Base-by-base conservation (phyloP, 2,329 filamentous ascomycete species). In the Leptographium lundbergii region DNA sequence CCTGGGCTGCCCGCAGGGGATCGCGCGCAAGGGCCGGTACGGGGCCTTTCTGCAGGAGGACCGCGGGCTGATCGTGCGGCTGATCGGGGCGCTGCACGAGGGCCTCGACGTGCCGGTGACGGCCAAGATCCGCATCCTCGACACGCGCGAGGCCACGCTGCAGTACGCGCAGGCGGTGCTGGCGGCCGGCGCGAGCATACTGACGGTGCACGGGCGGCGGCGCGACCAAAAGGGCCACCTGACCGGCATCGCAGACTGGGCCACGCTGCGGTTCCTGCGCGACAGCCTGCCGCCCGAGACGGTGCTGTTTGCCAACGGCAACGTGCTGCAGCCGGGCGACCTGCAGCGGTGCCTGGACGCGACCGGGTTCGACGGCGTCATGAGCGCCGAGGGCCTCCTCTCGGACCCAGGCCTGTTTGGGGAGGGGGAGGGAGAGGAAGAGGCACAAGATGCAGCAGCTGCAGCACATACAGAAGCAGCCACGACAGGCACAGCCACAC, bases 231-330 rank as follows among this genome's bases (percentile, higher is more conserved):
- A 99, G 74, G 92, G 94, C 0, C 94, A 99, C 69, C 81, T 95
- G 67, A 99, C 94, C 0, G 94, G 94, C 0, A 66, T 97, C 42
- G 94, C 94, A 5, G 91, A 99, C 72, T 99, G 94, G 94, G 75
- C 75, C n/a, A 82, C 87, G 67, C 85, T 99, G 59, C 81, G 85
- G 5, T 92, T 88, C 68, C 73, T 99, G 63, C 79, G 94, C 55
- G 89, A 96, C 13, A 87, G 86, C 62, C 74, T 99, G 34, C 92
- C 92, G 0, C 74, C 80, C 1, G 91, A 96, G 54, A 95, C 91
- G 9, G 94, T 99, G 27, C 82, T 99, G 3, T 97, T 99, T 69
- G 94, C 94, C 4, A 99, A 99, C 70, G 94, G 94, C 14, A 99
- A 99, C 68, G 86, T 96, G 42, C 75, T 99, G 60, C 87, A 89